Percentiles rank a stretch among this genome's conserved stretches.
Conservation (phyloP, 345 rosid genomes). For the Hibiscus trionum region DNA sequence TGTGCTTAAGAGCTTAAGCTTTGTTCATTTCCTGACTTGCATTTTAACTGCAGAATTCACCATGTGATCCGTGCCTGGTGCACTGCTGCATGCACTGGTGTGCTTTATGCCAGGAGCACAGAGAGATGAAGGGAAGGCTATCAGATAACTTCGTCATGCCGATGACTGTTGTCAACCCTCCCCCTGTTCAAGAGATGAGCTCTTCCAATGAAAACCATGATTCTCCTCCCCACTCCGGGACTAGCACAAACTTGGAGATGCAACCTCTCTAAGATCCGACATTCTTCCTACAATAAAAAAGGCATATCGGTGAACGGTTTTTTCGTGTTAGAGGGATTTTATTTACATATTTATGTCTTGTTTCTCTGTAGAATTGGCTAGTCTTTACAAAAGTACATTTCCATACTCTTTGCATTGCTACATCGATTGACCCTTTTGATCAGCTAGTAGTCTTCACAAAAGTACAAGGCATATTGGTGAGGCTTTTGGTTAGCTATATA, state of each 20-base stretch:
- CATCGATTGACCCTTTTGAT: not conserved
- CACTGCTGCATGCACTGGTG: conserved; percentile 71
- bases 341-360: not conserved
- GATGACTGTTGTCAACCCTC: conserved; percentile 85
- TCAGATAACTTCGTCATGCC: conserved; percentile 75
- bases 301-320: not conserved
- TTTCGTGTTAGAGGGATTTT: not conserved
- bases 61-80: conserved; percentile 74
- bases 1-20: not conserved
- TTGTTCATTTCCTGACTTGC: not conserved
- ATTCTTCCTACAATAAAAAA: not conserved
- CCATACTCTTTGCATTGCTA: not conserved
- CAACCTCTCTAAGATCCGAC: conserved; percentile 33
- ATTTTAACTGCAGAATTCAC: conserved; percentile 58
- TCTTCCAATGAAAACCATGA: conserved; percentile 35
- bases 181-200: conserved; percentile 83
- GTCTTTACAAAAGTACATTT: not conserved
- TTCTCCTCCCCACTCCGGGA: conserved; percentile 30
- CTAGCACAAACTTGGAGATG: conserved; percentile 50
- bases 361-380: not conserved
- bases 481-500: conserved; percentile 1
- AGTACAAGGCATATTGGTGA: not conserved
- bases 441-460: no score
- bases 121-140: conserved; percentile 77
- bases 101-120: conserved; percentile 77